phyloP scores from a whole-genome alignment of 257 asterid species.

The Nicotiana undulata region DNA sequence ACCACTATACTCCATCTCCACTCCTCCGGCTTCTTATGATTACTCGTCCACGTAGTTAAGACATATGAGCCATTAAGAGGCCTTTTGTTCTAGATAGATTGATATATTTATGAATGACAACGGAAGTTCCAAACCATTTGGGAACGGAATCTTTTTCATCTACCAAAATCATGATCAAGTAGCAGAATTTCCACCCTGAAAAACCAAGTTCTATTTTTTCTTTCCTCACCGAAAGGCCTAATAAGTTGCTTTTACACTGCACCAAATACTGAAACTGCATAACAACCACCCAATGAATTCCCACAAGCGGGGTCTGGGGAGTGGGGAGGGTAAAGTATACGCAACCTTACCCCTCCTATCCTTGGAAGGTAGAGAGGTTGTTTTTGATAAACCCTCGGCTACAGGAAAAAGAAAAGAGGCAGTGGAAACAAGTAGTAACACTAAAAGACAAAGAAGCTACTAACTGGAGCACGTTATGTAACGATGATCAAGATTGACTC shows the following conservation, averaged over 20 bases:
- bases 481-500: neutral
- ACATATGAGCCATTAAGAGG: neutral
- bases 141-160: neutral
- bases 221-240: slow-evolving; percentile 1
- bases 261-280: neutral
- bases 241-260: slow-evolving; percentile 1
- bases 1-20: too few relatives aligned
- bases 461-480: neutral
- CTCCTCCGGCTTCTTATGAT: too few relatives aligned
- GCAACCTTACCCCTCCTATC: too few relatives aligned
- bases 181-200: neutral
- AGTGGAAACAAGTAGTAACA: too few relatives aligned
- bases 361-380: too few relatives aligned
- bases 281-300: too few relatives aligned
- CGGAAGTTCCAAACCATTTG: neutral
- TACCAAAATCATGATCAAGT: neutral
- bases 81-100: neutral
- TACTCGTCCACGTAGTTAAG: neutral
- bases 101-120: neutral
- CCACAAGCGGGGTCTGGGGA: too few relatives aligned
- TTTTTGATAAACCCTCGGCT: too few relatives aligned
- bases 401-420: too few relatives aligned
- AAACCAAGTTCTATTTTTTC: neutral
- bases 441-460: neutral
- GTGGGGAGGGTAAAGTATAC: too few relatives aligned